These are phyloP conservation scores for Alternaria panax DNA, from an alignment of 2,329 filamentous ascomycete species.

Conservation along the genomic window DNA sequence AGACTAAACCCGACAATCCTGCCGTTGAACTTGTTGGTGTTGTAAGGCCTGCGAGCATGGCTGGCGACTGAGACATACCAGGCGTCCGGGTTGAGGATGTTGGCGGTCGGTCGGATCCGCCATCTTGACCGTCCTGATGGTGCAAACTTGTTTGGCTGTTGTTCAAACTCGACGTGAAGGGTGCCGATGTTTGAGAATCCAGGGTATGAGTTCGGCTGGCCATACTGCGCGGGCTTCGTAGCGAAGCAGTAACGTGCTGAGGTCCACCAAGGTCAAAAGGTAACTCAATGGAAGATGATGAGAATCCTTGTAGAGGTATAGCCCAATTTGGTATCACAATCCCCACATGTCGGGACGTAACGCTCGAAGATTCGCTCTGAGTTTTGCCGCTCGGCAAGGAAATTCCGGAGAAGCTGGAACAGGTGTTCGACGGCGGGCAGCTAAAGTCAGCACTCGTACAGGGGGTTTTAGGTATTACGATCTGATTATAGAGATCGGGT, in stretches of 20 bases:
- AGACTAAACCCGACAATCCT: conserved; percentile 71
- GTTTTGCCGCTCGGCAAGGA: conserved; percentile 39
- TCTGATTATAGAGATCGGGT: conserved; percentile 48
- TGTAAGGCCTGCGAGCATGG: conserved; percentile 46
- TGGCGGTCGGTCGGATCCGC: conserved; percentile 44
- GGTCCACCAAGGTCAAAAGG: conserved; percentile 27
- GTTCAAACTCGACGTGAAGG: conserved; percentile 54
- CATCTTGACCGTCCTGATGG: conserved; percentile 54
- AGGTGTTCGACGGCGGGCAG: conserved; percentile 42
- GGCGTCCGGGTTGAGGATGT: conserved; percentile 46
- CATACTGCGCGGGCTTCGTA: conserved; percentile 50
- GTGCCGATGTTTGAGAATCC: conserved; percentile 55
- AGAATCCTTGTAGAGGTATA: conserved; percentile 50
- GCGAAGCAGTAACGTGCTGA: conserved; percentile 27
- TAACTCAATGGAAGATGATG: conserved; percentile 44
- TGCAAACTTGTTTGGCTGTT: conserved; percentile 57
- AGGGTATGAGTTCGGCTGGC: conserved; percentile 57
- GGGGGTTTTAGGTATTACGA: conserved; percentile 47
- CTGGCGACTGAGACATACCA: conserved; percentile 58
- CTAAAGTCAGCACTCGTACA: conserved; percentile 45
- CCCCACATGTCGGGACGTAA: conserved; percentile 57
- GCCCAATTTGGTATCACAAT: conserved; percentile 58
- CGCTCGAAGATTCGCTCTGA: conserved; percentile 40
- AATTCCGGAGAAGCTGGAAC: conserved; percentile 39
- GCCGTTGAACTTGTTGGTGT: conserved; percentile 58